Percentiles rank a stretch among this genome's conserved stretches.
These are phyloP conservation scores for Ustilago nuda DNA, from an alignment of 1,284 basidiomycete genomes.

Conservation along the genomic window DNA sequence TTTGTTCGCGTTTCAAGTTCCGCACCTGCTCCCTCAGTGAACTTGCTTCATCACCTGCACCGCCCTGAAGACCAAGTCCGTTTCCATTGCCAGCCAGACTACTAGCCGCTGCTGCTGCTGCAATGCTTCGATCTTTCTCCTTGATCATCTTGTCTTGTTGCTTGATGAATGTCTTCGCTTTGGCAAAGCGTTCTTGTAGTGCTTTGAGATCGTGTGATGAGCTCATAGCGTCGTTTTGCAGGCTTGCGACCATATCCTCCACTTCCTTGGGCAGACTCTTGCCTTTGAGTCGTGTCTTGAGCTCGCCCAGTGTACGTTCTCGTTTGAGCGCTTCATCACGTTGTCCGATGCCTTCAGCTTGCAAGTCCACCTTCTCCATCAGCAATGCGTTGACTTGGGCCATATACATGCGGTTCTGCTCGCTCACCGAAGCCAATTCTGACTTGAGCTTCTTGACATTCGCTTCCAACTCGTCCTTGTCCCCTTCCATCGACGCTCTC, in stretches of 20 bases:
- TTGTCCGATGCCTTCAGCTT: constrained; percentile 71
- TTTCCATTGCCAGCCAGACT: constrained; percentile 19
- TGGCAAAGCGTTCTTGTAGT: constrained; percentile 80
- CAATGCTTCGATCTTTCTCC: constrained; percentile 53
- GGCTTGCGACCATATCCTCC: constrained; percentile 78
- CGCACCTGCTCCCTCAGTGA: constrained; percentile 36
- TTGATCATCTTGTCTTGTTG: constrained; percentile 77
- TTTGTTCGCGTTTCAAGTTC: constrained; percentile 44
- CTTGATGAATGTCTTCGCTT: constrained; percentile 91
- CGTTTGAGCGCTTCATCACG: constrained; percentile 54
- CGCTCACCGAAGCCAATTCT: constrained; percentile 79
- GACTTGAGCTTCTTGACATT: constrained; percentile 77
- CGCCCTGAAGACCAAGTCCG: constrained; percentile 11
- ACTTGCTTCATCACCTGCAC: constrained; percentile 22
- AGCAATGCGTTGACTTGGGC: constrained; percentile 76
- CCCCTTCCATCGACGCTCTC: constrained; percentile 87
- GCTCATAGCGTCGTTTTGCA: constrained; percentile 81
- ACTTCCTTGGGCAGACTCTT: constrained; percentile 79
- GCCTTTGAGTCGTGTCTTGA: constrained; percentile 75
- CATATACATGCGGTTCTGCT: constrained; percentile 90
- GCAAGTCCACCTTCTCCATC: constrained; percentile 89
- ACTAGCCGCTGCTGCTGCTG: constrained; percentile 21
- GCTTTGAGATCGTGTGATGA: constrained; percentile 80
- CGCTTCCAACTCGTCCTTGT: constrained; percentile 80
- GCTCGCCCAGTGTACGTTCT: constrained; percentile 49